These are phyloP conservation scores for Meyerozyma guilliermondii DNA, from an alignment of 1,139 yeast species.

Conservation along the genomic window DNA sequence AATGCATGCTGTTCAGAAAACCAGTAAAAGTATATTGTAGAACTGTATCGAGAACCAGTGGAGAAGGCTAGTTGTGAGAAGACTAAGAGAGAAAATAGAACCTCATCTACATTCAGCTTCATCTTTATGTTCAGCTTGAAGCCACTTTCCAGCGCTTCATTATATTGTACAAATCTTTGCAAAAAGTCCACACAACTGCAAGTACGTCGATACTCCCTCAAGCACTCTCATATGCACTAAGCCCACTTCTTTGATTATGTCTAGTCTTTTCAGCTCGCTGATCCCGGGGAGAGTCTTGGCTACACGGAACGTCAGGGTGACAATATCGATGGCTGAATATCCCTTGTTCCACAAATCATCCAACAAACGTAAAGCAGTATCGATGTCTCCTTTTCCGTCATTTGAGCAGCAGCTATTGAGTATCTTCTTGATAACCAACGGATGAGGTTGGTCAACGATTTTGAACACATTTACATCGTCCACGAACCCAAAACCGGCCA, in stretches of 20 bases:
- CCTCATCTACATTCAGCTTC: too few species aligned
- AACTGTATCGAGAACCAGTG: too few species aligned
- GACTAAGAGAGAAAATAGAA: too few species aligned
- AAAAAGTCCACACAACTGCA: constrained; percentile 81
- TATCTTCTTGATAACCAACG: constrained; percentile 76
- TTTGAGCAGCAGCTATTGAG: constrained; percentile 44
- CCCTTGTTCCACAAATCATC: constrained; percentile 82
- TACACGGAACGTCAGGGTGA: constrained; percentile 85
- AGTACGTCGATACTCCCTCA: constrained; percentile 86
- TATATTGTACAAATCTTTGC: constrained; percentile 49
- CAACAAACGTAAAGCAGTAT: constrained; percentile 63
- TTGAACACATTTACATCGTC: constrained; percentile 89
- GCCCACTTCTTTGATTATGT: constrained; percentile 80
- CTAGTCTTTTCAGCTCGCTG: constrained; percentile 63
- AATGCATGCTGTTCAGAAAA: background rate
- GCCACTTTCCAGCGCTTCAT: background rate
- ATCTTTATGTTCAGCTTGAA: too few species aligned
- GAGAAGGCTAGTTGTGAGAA: too few species aligned
- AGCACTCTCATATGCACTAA: constrained; percentile 85
- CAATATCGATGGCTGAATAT: constrained; percentile 89
- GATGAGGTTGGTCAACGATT: constrained; percentile 96
- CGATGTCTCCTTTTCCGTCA: constrained; percentile 44
- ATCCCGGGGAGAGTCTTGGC: constrained; percentile 69
- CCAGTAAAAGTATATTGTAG: too few species aligned
- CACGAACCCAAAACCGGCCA: constrained; percentile 88